Percentiles rank a stretch among this genome's conserved stretches.
Evolutionary conservation across 2,329 filamentous ascomycete species (phyloP).

Genomic region (Nigrospora osmanthi): DNA sequence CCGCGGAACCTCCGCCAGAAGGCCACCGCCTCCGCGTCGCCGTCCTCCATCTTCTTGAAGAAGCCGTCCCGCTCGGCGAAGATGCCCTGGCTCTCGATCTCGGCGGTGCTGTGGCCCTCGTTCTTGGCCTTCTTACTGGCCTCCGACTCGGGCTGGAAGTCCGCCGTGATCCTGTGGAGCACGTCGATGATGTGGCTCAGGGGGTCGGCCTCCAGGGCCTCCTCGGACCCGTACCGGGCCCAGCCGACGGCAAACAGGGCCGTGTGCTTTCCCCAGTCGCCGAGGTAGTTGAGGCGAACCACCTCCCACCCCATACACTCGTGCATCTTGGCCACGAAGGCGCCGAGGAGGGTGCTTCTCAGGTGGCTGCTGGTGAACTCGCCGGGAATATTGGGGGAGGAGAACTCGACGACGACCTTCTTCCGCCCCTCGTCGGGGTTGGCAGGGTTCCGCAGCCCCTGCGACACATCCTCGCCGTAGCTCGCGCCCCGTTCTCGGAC

Average conservation of each 20-base stretch:
- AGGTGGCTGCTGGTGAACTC: conserved; percentile 65
- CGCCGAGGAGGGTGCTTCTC: conserved; percentile 63
- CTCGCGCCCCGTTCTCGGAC: conserved; percentile 46
- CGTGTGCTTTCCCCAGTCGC: conserved; percentile 68
- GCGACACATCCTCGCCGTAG: conserved; percentile 52
- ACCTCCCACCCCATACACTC: conserved; percentile 61
- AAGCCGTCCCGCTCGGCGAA: conserved; percentile 44
- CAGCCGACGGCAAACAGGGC: conserved; percentile 59
- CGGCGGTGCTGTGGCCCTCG: conserved; percentile 24
- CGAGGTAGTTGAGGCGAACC: conserved; percentile 61
- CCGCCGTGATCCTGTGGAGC: conserved; percentile 55
- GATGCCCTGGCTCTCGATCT: conserved; percentile 29
- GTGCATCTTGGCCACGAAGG: conserved; percentile 60
- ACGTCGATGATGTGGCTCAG: conserved; percentile 63
- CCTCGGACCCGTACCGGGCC: conserved; percentile 57
- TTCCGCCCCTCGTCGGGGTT: conserved; percentile 17
- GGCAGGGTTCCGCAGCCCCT: conserved; percentile 11
- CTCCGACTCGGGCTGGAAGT: conserved; percentile 47
- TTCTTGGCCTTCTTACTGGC: conserved; percentile 38
- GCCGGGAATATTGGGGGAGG: conserved; percentile 66
- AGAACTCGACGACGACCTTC: conserved; percentile 61
- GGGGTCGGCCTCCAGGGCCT: conserved; percentile 54
- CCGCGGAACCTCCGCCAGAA: conserved; percentile 48
- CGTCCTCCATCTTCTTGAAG: conserved; percentile 52
- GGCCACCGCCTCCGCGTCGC: conserved; percentile 41